These are phyloP conservation scores for Perkinsus marinus DNA, from an alignment of 169 alveolate genomes.

Conservation along the genomic window DNA sequence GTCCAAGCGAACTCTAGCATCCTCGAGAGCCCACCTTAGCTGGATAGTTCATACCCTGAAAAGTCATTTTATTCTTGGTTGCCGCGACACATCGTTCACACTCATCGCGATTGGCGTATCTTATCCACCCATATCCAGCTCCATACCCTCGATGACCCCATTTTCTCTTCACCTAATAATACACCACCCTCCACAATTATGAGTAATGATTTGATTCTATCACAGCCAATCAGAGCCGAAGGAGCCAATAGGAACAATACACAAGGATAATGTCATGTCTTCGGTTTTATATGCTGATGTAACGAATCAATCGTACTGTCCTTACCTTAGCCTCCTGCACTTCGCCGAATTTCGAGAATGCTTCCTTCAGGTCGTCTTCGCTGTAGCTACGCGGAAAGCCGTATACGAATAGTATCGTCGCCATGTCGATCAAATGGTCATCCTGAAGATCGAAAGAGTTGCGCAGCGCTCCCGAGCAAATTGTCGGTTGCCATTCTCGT, in stretches of 20 bases:
- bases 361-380: neutral
- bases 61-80: neutral
- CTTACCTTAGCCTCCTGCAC: neutral
- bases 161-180: neutral
- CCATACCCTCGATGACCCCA: neutral
- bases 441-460: no score
- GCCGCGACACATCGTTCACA: neutral
- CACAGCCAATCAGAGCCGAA: no score
- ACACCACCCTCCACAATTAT: neutral
- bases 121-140: neutral
- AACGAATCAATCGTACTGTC: no score
- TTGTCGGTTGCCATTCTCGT: no score
- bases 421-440: neutral
- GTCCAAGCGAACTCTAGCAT: no score
- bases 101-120: neutral
- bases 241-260: no score
- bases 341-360: neutral
- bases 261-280: no score
- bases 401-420: neutral
- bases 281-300: no score
- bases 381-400: neutral
- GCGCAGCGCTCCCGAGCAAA: no score
- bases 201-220: no score
- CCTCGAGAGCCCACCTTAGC: neutral
- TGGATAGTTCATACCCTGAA: neutral